Base-by-base conservation (phyloP, 805 yeast species). In the Ogataea kodamae region DNA sequence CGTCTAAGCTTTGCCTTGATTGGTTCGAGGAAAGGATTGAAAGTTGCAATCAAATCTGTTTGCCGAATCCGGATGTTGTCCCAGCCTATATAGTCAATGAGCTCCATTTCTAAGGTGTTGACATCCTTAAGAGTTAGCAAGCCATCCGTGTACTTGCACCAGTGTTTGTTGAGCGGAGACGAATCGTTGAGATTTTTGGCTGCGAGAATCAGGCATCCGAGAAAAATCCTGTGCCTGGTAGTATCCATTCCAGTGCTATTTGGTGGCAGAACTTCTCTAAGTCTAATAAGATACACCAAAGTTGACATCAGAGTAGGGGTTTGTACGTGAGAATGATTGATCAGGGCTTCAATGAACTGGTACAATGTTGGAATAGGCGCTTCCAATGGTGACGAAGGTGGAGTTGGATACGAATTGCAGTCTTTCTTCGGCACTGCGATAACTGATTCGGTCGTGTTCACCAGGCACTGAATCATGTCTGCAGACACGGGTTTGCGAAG, bases 231-330 rank as follows among this genome's bases (percentile, higher is more conserved):
- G 65, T 90, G 98, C 54, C 94, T 75, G 6, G 97, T 88, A 33
- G 97, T 83, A 40, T 77, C 87, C 72, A 89, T 87, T 11, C 97
- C 97, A 39, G 81, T 75, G 9, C 96, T 92, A 57, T 84, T 83
- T 18, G 85, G 75, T 3, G 97, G 97, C 33, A 90, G 71, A 6
- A 81, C 70, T 33, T 75, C 72, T 48, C 90, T 76, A 48, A 92
- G 68, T 46, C 87, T 81, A 35, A 81, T 78, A 41, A 90, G 67
- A 57, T 86, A 90, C 10, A 88, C 89, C 35, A 89, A 68, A 5
- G 96, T 74, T 13, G 97, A 80, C 97, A 92, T 90, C 43, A 90
- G 70, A 1, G 97, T 90, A 21, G 97, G 87, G 4, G 96, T 84
- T 61, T 88, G 96, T 25, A 90, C 97, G 57, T 89, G 88, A 5